phyloP scores from a whole-genome alignment of 2,329 filamentous ascomycete species.

The Cladosporium sp. region DNA sequence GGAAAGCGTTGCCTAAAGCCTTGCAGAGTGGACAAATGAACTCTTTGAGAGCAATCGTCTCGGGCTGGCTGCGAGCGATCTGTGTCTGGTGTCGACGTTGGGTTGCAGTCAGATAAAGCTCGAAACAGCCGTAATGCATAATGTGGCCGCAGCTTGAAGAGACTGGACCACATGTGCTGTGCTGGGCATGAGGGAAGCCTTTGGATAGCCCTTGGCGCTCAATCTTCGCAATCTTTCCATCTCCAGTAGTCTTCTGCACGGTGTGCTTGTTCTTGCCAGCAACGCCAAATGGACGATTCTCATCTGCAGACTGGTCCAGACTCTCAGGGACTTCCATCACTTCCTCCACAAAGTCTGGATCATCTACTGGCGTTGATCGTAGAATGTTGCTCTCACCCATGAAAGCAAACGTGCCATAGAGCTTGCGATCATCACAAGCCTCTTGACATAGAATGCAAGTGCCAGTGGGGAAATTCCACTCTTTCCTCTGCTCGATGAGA shows the following conservation, averaged over 20 bases:
- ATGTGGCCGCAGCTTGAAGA: constrained; percentile 94
- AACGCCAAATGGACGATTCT: constrained; percentile 83
- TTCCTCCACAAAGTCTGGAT: constrained; percentile 80
- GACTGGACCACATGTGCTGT: constrained; percentile 65
- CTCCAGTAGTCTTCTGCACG: constrained; percentile 70
- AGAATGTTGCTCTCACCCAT: constrained; percentile 82
- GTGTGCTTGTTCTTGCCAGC: constrained; percentile 78
- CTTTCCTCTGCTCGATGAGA: constrained; percentile 58
- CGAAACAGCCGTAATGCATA: constrained; percentile 97
- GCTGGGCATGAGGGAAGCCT: constrained; percentile 69
- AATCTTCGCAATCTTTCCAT: constrained; percentile 65
- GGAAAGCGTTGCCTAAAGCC: constrained; percentile 87
- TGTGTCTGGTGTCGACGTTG: constrained; percentile 81
- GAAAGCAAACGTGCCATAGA: constrained; percentile 92
- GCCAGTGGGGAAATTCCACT: constrained; percentile 86
- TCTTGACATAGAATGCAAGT: constrained; percentile 97
- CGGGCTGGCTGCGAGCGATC: constrained; percentile 90
- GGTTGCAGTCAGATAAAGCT: constrained; percentile 82
- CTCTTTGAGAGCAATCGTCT: constrained; percentile 72
- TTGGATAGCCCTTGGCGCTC: constrained; percentile 84
- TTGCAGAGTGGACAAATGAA: constrained; percentile 98
- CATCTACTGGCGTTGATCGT: constrained; percentile 77
- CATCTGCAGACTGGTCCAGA: constrained; percentile 80
- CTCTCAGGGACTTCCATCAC: constrained; percentile 72
- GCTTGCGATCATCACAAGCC: constrained; percentile 79